Conservation (phyloP, 1,284 basidiomycete genomes). For the Cryptococcus maquisensis region DNA sequence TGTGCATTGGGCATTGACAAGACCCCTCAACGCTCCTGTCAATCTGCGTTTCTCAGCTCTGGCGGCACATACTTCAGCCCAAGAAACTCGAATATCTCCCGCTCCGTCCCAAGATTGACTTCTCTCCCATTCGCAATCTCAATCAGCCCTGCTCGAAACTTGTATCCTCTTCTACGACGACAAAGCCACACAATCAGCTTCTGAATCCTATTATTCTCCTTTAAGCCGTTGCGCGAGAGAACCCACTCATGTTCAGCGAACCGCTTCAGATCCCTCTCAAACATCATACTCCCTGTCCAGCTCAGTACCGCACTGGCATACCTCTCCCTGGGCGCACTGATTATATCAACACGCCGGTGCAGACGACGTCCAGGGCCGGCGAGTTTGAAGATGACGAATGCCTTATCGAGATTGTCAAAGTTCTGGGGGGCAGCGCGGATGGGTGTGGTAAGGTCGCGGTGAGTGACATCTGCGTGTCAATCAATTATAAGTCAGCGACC, state of each 20-base stretch:
- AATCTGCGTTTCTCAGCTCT: slow-evolving; percentile 46
- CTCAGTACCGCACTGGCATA: slow-evolving; percentile 45
- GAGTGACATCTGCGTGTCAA: slow-evolving; percentile 26
- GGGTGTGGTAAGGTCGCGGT: slow-evolving; percentile 17
- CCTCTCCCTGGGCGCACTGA: slow-evolving; percentile 37
- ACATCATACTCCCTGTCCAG: slow-evolving; percentile 50
- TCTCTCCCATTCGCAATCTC: slow-evolving; percentile 34
- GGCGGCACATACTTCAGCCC: slow-evolving; percentile 43
- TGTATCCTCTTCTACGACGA: slow-evolving; percentile 29
- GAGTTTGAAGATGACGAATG: slow-evolving; percentile 35
- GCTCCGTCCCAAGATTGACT: slow-evolving; percentile 40
- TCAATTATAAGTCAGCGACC: not conserved
- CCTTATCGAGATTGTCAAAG: slow-evolving; percentile 50
- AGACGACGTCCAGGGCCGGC: slow-evolving; percentile 20
- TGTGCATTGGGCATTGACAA: too few species aligned
- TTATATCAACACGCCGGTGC: slow-evolving; percentile 46
- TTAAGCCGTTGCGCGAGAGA: not conserved
- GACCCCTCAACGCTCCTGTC: slow-evolving; percentile 6
- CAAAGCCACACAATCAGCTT: too few species aligned
- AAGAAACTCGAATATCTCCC: slow-evolving; percentile 42
- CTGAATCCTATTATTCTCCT: not conserved
- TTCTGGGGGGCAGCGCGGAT: slow-evolving; percentile 38
- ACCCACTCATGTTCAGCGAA: slow-evolving; percentile 35
- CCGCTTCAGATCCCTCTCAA: slow-evolving; percentile 48
- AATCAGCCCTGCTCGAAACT: slow-evolving; percentile 44